Evolutionary conservation across 1,139 yeast genomes (phyloP).

Genomic region (Candida tunisiensis): DNA sequence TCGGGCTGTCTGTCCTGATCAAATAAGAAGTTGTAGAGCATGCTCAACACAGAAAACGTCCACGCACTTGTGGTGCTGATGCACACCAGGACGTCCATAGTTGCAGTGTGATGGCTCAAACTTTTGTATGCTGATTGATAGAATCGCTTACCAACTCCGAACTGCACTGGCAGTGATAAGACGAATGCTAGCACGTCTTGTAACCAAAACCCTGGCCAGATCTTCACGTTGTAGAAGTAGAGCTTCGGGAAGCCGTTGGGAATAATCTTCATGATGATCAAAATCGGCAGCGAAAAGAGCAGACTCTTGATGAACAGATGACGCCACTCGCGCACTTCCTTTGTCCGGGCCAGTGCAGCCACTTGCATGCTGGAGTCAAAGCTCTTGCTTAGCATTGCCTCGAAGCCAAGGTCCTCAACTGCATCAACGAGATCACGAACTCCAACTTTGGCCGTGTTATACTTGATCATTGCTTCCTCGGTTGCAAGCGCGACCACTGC

Average conservation of each 20-base stretch:
- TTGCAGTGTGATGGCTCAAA: constrained; percentile 60
- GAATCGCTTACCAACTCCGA: constrained; percentile 47
- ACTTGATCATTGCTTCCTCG: constrained; percentile 29
- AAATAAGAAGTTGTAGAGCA: constrained; percentile 26
- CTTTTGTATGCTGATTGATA: constrained; percentile 48
- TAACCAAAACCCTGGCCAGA: constrained; percentile 20
- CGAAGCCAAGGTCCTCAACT: constrained; percentile 31
- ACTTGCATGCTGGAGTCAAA: constrained; percentile 46
- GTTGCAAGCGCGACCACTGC: constrained; percentile 25
- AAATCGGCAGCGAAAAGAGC: constrained; percentile 44
- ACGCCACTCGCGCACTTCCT: constrained; percentile 62
- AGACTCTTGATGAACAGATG: constrained; percentile 34
- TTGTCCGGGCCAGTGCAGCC: constrained; percentile 44
- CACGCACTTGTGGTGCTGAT: constrained; percentile 73
- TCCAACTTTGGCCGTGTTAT: constrained; percentile 31
- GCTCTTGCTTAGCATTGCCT: constrained; percentile 25
- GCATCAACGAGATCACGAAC: constrained; percentile 37
- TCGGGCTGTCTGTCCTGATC: constrained; percentile 20
- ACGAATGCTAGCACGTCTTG: constrained; percentile 43
- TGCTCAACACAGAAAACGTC: constrained; percentile 50
- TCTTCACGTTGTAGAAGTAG: constrained; percentile 9
- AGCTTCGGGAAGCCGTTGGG: constrained; percentile 14
- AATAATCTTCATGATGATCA: constrained; percentile 36
- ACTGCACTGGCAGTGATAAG: constrained; percentile 52
- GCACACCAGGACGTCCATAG: constrained; percentile 87